Percentiles rank a stretch among this genome's conserved stretches.
phyloP scores from a whole-genome alignment of 805 yeast species.

The Candida krabiensis region DNA sequence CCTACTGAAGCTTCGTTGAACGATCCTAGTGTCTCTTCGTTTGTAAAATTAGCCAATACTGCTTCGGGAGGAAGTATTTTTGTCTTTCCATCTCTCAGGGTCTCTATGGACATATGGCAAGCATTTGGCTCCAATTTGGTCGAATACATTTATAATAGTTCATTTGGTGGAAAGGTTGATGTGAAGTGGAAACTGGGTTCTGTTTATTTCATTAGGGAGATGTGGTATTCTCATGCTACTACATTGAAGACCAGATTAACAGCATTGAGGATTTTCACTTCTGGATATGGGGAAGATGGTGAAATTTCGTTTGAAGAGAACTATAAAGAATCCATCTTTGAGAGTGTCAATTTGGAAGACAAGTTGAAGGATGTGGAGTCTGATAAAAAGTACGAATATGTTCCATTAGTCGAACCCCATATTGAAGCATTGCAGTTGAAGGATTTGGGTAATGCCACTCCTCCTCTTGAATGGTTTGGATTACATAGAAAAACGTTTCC shows the following conservation, averaged over 20 bases:
- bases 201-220: slow-evolving; percentile 83
- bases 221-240: slow-evolving; percentile 84
- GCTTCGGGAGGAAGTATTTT: slow-evolving; percentile 82
- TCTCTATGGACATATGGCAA: slow-evolving; percentile 78
- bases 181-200: slow-evolving; percentile 94
- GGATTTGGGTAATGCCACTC: slow-evolving; percentile 95
- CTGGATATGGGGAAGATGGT: slow-evolving; percentile 31
- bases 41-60: slow-evolving; percentile 51
- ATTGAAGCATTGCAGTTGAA: slow-evolving; percentile 87
- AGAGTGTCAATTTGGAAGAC: slow-evolving; percentile 37
- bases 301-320: slow-evolving; percentile 32
- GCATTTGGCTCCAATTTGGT: slow-evolving; percentile 49
- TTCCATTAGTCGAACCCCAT: slow-evolving; percentile 69
- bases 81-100: slow-evolving; percentile 70
- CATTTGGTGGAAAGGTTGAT: slow-evolving; percentile 88
- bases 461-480: slow-evolving; percentile 98
- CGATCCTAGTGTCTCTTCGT: slow-evolving; percentile 50
- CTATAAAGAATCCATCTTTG: slow-evolving; percentile 35
- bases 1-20: slow-evolving; percentile 45
- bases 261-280: slow-evolving; percentile 32
- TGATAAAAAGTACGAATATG: slow-evolving; percentile 50
- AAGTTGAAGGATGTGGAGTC: slow-evolving; percentile 48
- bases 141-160: slow-evolving; percentile 66
- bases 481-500: slow-evolving; percentile 86
- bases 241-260: slow-evolving; percentile 65